Base-by-base conservation (phyloP, 345 rosid genomes). In the Geranium brycei region DNA sequence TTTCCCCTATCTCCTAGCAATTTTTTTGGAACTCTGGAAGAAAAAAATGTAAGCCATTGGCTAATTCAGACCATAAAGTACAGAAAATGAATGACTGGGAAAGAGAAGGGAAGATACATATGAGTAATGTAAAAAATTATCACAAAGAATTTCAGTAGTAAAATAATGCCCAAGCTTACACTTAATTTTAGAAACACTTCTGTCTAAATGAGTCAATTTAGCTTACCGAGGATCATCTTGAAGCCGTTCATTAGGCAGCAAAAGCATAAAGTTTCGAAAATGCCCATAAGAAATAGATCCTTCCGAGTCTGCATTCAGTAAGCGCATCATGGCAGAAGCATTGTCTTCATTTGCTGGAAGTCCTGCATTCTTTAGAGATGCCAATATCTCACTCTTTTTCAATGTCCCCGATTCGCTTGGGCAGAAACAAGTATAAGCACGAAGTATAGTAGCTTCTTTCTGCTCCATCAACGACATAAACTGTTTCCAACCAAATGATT, bases 381-480 rank as follows among this genome's bases (percentile, higher is more conserved):
- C 91, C 81, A 93, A 67, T 77, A 90, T 85, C 83, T 88, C 95
- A 78, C 99, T 93, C 80, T 86, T 93, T 78, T 93, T 83, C 30
- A 93, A 88, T 31, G 99, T 93, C 64, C 99, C 99, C 58, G 92
- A 93, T 76, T 93, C 84, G 84, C 84, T 85, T 69, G 90, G 79
- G 74, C 99, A 90, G 4, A 93, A 85, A 71, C 97, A 86, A 63
- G 99, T 93, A 66, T 90, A 93, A 19, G 99, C 99, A 68, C 96
- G 95, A 72, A 93, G 96, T 73, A 93, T 90, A 51, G 96, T 93
- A 23, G 96, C 91, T 75, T 93, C 99, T 69, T 83, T 88, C 82
- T 90, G 99, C 75, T 93, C 99, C 99, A 93, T 93, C 80, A 93
- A 76, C 30, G 97, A 90, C 68, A 90, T 78, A 81, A 93, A 93